Percentiles rank a stretch among this genome's conserved stretches.
Conservation (phyloP, 139 green algal species). For the Chlorella sp. region DNA sequence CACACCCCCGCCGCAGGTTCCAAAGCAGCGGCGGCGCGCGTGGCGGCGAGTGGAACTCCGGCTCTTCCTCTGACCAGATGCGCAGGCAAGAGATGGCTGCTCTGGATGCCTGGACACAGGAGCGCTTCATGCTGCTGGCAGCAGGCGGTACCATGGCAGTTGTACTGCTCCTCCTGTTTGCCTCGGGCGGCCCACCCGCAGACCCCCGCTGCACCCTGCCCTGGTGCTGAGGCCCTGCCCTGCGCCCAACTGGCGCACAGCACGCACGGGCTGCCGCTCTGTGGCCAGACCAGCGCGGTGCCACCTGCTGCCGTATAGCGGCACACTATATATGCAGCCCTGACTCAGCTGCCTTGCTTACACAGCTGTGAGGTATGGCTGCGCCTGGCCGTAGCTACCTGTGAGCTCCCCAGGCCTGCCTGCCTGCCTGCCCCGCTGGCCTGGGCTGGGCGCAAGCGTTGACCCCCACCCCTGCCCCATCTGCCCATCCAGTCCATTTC, state of each 20-base stretch:
- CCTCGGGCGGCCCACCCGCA: slow-evolving; percentile 44
- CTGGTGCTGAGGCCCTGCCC: slow-evolving; percentile 51
- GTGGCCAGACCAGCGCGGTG: too few relatives aligned
- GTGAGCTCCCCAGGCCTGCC: not conserved
- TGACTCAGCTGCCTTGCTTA: too few relatives aligned
- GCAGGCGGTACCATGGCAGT: slow-evolving; percentile 38
- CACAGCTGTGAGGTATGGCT: too few relatives aligned
- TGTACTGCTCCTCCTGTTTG: slow-evolving; percentile 47
- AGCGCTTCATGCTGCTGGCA: slow-evolving; percentile 9
- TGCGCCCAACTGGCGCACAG: too few relatives aligned
- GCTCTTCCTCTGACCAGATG: not conserved
- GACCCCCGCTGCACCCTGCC: slow-evolving; percentile 64
- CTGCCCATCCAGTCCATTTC: too few relatives aligned
- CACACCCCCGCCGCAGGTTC: not conserved
- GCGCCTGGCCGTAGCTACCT: too few relatives aligned
- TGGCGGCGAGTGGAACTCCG: slow-evolving; percentile 16
- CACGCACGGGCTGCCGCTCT: too few relatives aligned
- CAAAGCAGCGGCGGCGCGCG: not conserved
- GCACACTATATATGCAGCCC: too few relatives aligned
- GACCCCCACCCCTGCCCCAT: not conserved
- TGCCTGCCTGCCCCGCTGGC: not conserved
- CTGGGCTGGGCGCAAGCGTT: not conserved
- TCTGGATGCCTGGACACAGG: slow-evolving; percentile 9
- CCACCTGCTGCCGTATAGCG: too few relatives aligned
- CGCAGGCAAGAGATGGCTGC: slow-evolving; percentile 11